A percentile compares a stretch with the other conserved stretches of the same genome.
Conservation (phyloP, 2,329 filamentous ascomycete species). For the Nemania sp. region DNA sequence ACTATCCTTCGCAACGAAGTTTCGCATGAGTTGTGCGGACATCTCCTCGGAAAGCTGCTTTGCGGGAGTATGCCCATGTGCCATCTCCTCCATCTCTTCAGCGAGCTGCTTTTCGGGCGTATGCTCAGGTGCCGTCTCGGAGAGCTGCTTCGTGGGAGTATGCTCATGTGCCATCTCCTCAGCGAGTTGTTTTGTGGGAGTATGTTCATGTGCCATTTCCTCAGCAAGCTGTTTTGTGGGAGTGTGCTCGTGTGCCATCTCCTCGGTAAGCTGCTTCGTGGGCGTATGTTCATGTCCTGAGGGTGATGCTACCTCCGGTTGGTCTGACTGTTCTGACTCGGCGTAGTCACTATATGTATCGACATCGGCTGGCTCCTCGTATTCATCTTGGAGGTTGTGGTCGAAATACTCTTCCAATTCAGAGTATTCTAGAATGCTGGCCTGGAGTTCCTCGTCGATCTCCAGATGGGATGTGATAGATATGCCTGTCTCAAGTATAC, state of each 20-base stretch:
- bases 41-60: constrained; percentile 15
- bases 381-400: neutral
- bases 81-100: neutral
- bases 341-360: neutral
- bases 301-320: constrained; percentile 18
- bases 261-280: constrained; percentile 1
- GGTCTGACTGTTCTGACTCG: neutral
- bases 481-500: constrained; percentile 11
- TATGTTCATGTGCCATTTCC: constrained; percentile 2
- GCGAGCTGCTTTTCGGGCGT: constrained; percentile 17
- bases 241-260: constrained; percentile 6
- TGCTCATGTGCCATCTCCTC: neutral
- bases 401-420: constrained; percentile 19
- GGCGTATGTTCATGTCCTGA: constrained; percentile 13
- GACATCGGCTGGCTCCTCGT: neutral
- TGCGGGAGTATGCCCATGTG: constrained; percentile 10
- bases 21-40: constrained; percentile 13
- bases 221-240: constrained; percentile 7
- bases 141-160: constrained; percentile 14
- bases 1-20: constrained; percentile 10
- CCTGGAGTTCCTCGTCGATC: constrained; percentile 35
- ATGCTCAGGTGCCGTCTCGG: neutral
- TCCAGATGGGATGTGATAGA: constrained; percentile 37
- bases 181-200: constrained; percentile 13
- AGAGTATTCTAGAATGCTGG: constrained; percentile 35